phyloP scores from a whole-genome alignment of 768 basidiomycete genomes.

The Lyophyllum decastes region DNA sequence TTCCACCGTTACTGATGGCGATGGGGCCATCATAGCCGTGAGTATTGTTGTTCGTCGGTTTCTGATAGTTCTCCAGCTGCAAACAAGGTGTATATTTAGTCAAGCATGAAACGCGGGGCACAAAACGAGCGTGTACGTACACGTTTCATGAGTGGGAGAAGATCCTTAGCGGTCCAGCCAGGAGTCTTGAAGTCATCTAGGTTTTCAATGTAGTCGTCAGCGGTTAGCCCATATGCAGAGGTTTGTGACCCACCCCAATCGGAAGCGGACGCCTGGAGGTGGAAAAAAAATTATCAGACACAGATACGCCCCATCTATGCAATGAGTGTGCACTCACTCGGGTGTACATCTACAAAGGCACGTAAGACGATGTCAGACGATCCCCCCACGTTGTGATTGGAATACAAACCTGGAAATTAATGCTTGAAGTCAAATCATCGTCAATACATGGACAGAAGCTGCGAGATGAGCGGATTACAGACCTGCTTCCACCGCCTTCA shows the following conservation, averaged over 20 bases:
- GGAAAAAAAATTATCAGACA: neutral
- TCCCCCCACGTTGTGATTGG: neutral
- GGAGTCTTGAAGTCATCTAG: slow-evolving; percentile 73
- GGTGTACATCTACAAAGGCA: slow-evolving; percentile 58
- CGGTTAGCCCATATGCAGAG: neutral
- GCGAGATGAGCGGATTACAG: slow-evolving; percentile 3
- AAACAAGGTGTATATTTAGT: neutral
- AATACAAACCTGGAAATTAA: slow-evolving; percentile 65
- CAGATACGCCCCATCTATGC: no score
- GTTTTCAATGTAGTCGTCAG: neutral
- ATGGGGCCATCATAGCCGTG: slow-evolving; percentile 78
- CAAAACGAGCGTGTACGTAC: slow-evolving; percentile 27
- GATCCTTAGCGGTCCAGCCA: slow-evolving; percentile 69
- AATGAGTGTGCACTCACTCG: slow-evolving; percentile 36
- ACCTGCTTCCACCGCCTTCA: slow-evolving; percentile 59
- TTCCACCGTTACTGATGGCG: slow-evolving; percentile 70
- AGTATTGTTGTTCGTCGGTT: slow-evolving; percentile 63
- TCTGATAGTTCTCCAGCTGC: slow-evolving; percentile 76
- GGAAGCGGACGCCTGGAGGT: slow-evolving; percentile 58
- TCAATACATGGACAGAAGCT: neutral
- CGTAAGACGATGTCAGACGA: neutral
- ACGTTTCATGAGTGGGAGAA: slow-evolving; percentile 73
- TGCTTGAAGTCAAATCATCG: slow-evolving; percentile 35
- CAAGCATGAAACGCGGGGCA: neutral
- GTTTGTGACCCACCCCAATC: slow-evolving; percentile 55